Conservation (phyloP, 202 grass and related monocot species). For the Digitaria exilis region DNA sequence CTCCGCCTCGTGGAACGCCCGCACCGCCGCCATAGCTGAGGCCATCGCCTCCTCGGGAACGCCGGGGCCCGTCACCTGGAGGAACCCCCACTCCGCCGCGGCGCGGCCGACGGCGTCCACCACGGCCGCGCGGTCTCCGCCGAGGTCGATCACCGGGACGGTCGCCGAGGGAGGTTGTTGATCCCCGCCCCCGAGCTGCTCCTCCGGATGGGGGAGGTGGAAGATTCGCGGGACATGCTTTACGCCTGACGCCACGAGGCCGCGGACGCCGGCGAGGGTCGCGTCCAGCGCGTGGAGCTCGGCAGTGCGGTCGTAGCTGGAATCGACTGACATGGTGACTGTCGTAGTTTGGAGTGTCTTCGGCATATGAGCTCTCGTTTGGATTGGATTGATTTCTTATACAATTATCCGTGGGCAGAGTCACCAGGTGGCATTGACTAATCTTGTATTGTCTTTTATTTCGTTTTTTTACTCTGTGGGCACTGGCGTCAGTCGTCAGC, state of each 20-base stretch:
- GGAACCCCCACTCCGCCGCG: conserved; percentile 53
- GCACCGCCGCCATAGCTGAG: not conserved
- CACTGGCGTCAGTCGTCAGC: too few species aligned
- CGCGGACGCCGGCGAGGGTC: conserved; percentile 57
- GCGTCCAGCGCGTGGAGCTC: conserved; percentile 58
- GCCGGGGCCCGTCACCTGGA: conserved; percentile 55
- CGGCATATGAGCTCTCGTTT: not conserved
- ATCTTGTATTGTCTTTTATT: too few species aligned
- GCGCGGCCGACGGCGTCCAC: conserved; percentile 34
- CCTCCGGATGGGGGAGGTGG: not conserved
- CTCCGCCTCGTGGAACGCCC: conserved; percentile 51
- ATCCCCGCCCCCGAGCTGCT: too few species aligned
- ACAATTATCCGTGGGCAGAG: too few species aligned
- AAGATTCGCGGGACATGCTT: conserved; percentile 56
- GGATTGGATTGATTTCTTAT: too few species aligned
- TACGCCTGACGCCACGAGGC: conserved; percentile 42
- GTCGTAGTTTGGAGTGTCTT: too few species aligned
- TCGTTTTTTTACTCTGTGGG: too few species aligned
- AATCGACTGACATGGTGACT: conserved; percentile 4
- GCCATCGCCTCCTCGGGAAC: conserved; percentile 22
- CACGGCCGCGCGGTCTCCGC: conserved; percentile 1
- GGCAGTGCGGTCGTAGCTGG: conserved; percentile 47
- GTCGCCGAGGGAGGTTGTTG: too few species aligned
- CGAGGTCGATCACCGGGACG: conserved; percentile 57
- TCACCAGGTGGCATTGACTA: too few species aligned